Evolutionary conservation across 106 monocot genomes (phyloP), one percentile per base, ranked within the genome.

Genomic region (Allium cepa): DNA sequence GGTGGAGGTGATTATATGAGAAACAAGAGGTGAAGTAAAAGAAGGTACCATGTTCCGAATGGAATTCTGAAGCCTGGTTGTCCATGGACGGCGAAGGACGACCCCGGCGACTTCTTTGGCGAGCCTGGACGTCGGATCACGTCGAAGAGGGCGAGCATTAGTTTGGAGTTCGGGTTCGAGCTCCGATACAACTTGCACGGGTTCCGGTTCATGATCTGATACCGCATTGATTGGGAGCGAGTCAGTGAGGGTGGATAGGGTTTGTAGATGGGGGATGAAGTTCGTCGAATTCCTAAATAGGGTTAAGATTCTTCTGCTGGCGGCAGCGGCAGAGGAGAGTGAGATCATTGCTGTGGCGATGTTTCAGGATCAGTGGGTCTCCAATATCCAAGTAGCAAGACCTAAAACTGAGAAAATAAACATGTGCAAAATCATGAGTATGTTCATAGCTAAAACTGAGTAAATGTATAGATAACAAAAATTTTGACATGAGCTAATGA

Each of bases 21-120:
- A 76, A 14, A 93, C 93, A 45, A 90, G 82, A 13, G 69, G 28
- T n/a, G 58, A 64, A 75, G 78, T 80, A 77, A 93, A 87, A 56
- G 46, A 14, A n/a, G 93, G 87, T 60, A 59, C 79, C 17, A 93
- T 67, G 27, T 26, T 59, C 1, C 93, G 84, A 76, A 99, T 99
- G 11, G 99, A 90, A 75, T 90, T 93, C 87, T 99, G 84, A 73
- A 99, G 92, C 57, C 93, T 92, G 57, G 93, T 93, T 26, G 99
- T 99, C 99, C 99, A 99, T 3, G 84, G 87, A 3, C 99, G 89
- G 52, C 61, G 73, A 9, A 77, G 49, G 83, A 99, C 90, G 85
- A 99, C 93, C 52, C 72, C 47, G 74, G 84, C 77, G 46, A 99
- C 87, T 9, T 81, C 76, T 58, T 83, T 78, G 63, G 83, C 77